Conservation (phyloP, 2,329 filamentous ascomycete species). For the Diaporthe citrichinensis region DNA sequence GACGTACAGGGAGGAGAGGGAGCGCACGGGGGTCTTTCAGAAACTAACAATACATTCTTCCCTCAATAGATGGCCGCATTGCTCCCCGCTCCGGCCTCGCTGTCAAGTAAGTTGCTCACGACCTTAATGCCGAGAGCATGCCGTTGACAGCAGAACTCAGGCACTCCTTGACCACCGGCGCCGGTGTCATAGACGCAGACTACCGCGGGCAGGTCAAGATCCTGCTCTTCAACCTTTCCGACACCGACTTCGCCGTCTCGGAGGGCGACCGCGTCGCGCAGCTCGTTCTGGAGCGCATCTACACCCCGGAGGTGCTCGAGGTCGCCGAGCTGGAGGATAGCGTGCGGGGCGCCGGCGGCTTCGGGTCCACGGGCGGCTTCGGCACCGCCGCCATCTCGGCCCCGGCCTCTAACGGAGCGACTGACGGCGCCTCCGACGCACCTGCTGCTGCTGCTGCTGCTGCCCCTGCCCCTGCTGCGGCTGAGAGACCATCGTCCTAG, state of each 20-base stretch:
- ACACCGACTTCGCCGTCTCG: conserved; percentile 84
- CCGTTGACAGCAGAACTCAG: not conserved
- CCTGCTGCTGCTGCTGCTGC: not conserved
- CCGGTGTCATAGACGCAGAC: conserved; percentile 97
- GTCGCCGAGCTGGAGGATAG: conserved; percentile 91
- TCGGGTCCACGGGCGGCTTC: conserved; percentile 83
- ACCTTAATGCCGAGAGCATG: too few species aligned
- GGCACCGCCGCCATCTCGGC: conserved; percentile 1
- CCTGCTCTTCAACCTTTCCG: conserved; percentile 92
- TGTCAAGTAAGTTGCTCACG: conserved; percentile 68
- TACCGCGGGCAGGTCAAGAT: conserved; percentile 96
- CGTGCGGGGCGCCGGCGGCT: conserved; percentile 89
- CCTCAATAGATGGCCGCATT: conserved; percentile 81
- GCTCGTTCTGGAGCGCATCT: conserved; percentile 93
- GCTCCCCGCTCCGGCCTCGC: conserved; percentile 93
- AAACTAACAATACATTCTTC: conserved; percentile 3
- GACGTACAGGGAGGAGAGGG: not conserved
- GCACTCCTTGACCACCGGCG: conserved; percentile 95
- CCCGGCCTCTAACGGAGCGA: conserved; percentile 15
- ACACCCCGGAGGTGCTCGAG: conserved; percentile 91
- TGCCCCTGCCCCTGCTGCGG: conserved; percentile 12
- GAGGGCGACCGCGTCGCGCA: conserved; percentile 94
- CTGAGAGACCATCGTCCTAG: conserved; percentile 41
- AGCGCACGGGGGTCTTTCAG: not conserved
- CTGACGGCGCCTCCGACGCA: conserved; percentile 14